Base-by-base conservation (phyloP, 2,329 filamentous ascomycete genomes). In the Claviceps sp. region DNA sequence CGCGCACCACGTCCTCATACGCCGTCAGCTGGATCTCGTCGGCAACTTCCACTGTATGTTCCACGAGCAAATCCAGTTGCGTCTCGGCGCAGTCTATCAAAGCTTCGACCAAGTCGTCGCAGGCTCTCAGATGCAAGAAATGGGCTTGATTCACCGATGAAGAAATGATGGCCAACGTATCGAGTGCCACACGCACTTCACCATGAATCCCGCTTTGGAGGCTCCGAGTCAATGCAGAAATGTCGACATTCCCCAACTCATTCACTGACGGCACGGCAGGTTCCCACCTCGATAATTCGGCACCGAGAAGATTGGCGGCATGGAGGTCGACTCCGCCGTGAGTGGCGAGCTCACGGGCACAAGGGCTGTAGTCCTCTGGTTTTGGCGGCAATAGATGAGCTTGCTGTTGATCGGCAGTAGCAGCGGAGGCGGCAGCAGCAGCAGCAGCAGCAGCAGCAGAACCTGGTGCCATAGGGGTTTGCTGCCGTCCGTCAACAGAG, bases 61-160 rank as follows among this genome's bases (percentile, higher is more conserved):
- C 88, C 0, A 84, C 85, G n/a, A 98, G 75, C 11, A 87, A 65
- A 41, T 95, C 89, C 24, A 91, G 73, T 64, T 96, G 89, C 13
- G 90, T 85, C 65, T 96, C 89, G 1, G 88, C 93, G 63, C 88
- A 95, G 58, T 97, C 93, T 38, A 96, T 73, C 50, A 98, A 70
- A 0, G 86, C 85, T 55, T 97, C 93, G 17, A 95, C 77, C 52
- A 98, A 69, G 63, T 97, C 93, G 53, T 95, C 90, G 62, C 88
- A 95, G 51, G 80, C 80, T 52, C 82, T 75, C 42, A 95, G 71
- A 43, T 82, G 76, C 19, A 84, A 70, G 43, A 82, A 80, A 17
- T 90, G 73, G n/a, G 76, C 74, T 24, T 84, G 75, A 4, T 78
- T 73, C 51, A 78, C 78, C 2, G 86, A 88, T 14, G 70, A 65